Conservation (phyloP, 805 yeast genomes). For the Ascoidea rubescens region DNA sequence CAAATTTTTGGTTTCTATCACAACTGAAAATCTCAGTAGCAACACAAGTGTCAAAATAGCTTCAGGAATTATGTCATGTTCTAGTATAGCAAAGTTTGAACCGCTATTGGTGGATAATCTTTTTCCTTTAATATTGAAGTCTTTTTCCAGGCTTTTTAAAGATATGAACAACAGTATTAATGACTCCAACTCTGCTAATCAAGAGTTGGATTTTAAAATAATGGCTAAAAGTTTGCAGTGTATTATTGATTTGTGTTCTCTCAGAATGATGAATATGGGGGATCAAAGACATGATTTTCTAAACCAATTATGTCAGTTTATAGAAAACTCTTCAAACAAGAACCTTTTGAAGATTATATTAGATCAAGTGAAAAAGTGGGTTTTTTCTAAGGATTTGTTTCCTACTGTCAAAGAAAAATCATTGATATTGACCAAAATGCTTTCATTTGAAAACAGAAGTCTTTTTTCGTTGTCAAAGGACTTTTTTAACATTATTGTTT, state of each 20-base stretch:
- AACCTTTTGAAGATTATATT: slow-evolving; percentile 63
- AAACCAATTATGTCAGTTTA: slow-evolving; percentile 74
- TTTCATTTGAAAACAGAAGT: slow-evolving; percentile 79
- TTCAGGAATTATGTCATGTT: slow-evolving; percentile 73
- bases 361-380: slow-evolving; percentile 76
- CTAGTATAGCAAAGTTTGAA: slow-evolving; percentile 65
- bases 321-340: slow-evolving; percentile 77
- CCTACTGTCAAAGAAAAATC: slow-evolving; percentile 96
- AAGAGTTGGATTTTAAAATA: slow-evolving; percentile 58
- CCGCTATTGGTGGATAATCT: slow-evolving; percentile 67
- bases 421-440: slow-evolving; percentile 84
- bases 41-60: slow-evolving; percentile 61
- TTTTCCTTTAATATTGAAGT: slow-evolving; percentile 67
- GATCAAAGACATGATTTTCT: slow-evolving; percentile 87
- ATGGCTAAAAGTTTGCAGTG: slow-evolving; percentile 66
- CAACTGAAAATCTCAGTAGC: slow-evolving; percentile 61
- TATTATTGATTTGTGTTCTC: slow-evolving; percentile 61
- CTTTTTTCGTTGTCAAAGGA: slow-evolving; percentile 47
- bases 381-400: slow-evolving; percentile 65
- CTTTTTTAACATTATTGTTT: slow-evolving; percentile 77
- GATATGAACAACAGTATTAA: slow-evolving; percentile 52
- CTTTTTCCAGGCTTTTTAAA: slow-evolving; percentile 78
- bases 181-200: slow-evolving; percentile 21
- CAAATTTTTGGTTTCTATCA: slow-evolving; percentile 44
- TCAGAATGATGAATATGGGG: slow-evolving; percentile 75